Base-by-base conservation (phyloP, 1,284 basidiomycete species). In the Pascua guehoae region DNA sequence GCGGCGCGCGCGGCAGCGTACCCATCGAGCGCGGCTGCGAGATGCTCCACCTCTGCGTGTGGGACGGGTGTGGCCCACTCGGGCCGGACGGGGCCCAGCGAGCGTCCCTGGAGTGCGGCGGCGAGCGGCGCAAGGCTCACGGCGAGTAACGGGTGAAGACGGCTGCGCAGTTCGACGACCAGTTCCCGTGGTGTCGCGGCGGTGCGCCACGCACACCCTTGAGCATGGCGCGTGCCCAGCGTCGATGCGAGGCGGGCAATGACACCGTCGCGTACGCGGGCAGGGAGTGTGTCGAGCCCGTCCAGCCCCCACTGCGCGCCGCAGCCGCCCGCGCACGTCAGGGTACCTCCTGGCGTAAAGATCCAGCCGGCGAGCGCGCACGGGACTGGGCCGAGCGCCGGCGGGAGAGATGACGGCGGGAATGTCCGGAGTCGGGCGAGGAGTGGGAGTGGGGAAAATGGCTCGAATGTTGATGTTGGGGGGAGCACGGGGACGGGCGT, bases 381-480 rank as follows among this genome's bases (percentile, higher is more conserved):
- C 1, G 49, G 53, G 10, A 53, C 36, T 0, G 69, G 56, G 12
- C 61, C 57, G 1, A 75, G 53, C 8, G 53, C 36, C 8, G 41
- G 4, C 37, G 64, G 56, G 12, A 60, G 65, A 54, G 49, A 61
- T 66, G 1, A 58, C 41, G 8, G 54, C 56, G 4, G 64, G 48
- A 61, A 72, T 1, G 72, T 73, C 37, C 64, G 54, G 14, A 75
- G 53, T 36, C 72, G 55, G 9, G 63, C 46, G n/a, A 75, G 63
- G 12, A 73, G 58, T 5, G 66, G 62, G 0, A 73, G 62, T 1
- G 70, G 66, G 0, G 70, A 70, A 60, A 63, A 73, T 2, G 73
- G 73, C 8, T 58, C 61, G 58, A 67, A 75, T 1, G 43, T 41
- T 0, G 44, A 18, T 0, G 60, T 16, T 11, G 57, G 32, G 0